These are phyloP conservation scores for Schizochytrium sp. DNA, from an alignment of 108 stramenopile genomes.

Conservation along the genomic window DNA sequence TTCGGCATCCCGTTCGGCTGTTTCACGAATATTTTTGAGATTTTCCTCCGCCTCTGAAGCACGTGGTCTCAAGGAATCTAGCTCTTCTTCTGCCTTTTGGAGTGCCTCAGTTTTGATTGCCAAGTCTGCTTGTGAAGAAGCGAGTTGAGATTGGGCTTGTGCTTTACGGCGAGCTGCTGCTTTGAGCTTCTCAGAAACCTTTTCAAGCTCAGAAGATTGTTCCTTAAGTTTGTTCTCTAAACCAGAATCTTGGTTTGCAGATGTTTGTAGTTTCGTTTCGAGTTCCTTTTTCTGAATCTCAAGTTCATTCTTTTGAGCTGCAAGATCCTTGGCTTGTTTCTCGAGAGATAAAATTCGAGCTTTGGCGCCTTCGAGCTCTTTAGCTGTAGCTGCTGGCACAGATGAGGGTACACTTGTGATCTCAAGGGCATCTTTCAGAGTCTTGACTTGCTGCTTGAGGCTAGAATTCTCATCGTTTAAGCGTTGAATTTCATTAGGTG, in stretches of 20 bases:
- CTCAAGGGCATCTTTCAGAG: neutral
- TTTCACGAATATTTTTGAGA: neutral
- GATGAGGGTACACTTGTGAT: neutral
- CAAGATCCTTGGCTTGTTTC: neutral
- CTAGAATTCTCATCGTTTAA: neutral
- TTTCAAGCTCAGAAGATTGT: conserved; percentile 24
- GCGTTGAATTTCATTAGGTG: neutral
- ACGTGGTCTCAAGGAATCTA: neutral
- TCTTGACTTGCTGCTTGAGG: neutral
- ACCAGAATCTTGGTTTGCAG: neutral
- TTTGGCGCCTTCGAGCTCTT: conserved; percentile 1
- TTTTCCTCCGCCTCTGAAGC: neutral
- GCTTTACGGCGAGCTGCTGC: conserved; percentile 6
- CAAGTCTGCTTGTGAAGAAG: neutral
- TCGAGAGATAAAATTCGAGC: neutral
- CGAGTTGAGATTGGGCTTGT: conserved; percentile 46
- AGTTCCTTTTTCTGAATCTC: no score
- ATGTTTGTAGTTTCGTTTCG: no score
- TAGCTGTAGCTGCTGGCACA: neutral
- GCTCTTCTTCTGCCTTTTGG: neutral
- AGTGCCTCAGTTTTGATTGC: neutral
- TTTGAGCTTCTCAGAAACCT: conserved; percentile 31
- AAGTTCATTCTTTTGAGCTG: neutral
- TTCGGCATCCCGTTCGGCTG: neutral
- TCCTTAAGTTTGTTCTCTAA: neutral